A percentile compares a stretch with the other conserved stretches of the same genome.
These are phyloP conservation scores for Jamesozyma piceae DNA, from an alignment of 805 yeast species.

Conservation along the genomic window DNA sequence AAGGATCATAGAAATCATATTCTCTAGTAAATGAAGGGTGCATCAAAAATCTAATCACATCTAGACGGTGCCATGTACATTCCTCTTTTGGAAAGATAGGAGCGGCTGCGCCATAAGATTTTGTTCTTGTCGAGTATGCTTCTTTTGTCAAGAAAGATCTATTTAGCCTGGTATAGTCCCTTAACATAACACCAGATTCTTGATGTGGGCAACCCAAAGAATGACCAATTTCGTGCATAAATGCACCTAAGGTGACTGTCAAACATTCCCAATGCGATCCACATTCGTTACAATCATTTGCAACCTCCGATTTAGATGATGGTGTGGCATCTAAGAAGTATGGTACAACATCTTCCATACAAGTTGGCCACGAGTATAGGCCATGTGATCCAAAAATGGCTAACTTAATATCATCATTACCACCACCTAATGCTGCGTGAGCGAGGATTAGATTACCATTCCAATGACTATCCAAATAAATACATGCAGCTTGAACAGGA, in stretches of 20 bases:
- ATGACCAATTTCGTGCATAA: conserved; percentile 93
- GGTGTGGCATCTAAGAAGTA: conserved; percentile 65
- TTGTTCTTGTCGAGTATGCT: conserved; percentile 44
- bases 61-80: conserved; percentile 83
- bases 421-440: conserved; percentile 95
- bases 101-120: conserved; percentile 35
- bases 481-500: conserved; percentile 73
- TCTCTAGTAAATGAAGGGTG: conserved; percentile 78
- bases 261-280: conserved; percentile 86
- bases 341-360: conserved; percentile 58
- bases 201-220: conserved; percentile 87
- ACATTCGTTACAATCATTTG: conserved; percentile 79
- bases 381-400: conserved; percentile 96
- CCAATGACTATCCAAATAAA: conserved; percentile 80
- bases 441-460: conserved; percentile 55
- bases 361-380: conserved; percentile 84
- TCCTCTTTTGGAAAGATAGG: conserved; percentile 51
- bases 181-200: conserved; percentile 78
- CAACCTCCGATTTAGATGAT: conserved; percentile 61
- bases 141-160: conserved; percentile 75
- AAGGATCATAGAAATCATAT: conserved; percentile 44
- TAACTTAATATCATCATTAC: conserved; percentile 53
- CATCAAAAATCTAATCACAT: conserved; percentile 62
- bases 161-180: conserved; percentile 75
- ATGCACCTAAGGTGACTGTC: conserved; percentile 82